These are phyloP conservation scores for Hymenoscyphus infarciens DNA, from an alignment of 2,329 filamentous ascomycete species.

Conservation along the genomic window DNA sequence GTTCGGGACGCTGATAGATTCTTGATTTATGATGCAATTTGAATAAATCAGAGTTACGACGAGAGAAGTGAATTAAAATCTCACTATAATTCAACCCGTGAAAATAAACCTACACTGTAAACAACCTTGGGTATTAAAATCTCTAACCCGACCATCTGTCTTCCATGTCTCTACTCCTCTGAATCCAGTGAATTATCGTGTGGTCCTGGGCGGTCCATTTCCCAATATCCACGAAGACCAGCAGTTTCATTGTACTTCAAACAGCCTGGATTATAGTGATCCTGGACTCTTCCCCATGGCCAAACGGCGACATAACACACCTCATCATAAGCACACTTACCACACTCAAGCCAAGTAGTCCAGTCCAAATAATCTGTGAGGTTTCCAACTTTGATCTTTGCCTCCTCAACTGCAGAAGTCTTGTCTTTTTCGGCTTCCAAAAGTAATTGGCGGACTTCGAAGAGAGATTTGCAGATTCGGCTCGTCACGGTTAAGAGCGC, in stretches of 20 bases:
- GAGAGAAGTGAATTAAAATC: too few species aligned
- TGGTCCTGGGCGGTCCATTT: background rate
- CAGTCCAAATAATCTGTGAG: conserved; percentile 53
- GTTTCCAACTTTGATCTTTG: conserved; percentile 20
- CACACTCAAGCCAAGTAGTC: conserved; percentile 57
- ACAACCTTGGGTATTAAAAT: too few species aligned
- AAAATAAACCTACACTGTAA: too few species aligned
- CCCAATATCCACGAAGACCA: conserved; percentile 18
- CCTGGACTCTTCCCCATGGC: conserved; percentile 53
- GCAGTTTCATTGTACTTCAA: conserved; percentile 24
- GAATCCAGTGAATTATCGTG: background rate
- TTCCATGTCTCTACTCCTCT: background rate
- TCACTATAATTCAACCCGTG: too few species aligned
- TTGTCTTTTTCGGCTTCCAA: conserved; percentile 6
- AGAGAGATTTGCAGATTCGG: conserved; percentile 40
- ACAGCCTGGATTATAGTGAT: conserved; percentile 50
- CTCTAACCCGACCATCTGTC: background rate
- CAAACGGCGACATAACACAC: conserved; percentile 62
- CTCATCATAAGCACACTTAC: conserved; percentile 50
- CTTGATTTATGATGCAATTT: too few species aligned
- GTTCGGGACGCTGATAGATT: too few species aligned
- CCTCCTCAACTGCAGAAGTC: background rate
- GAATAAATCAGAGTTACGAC: too few species aligned
- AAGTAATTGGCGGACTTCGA: conserved; percentile 21
- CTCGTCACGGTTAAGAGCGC: conserved; percentile 41